A percentile compares a stretch with the other conserved stretches of the same genome.
Conservation (phyloP, 1,284 basidiomycete genomes). For the Pyrrhoderma noxium region DNA sequence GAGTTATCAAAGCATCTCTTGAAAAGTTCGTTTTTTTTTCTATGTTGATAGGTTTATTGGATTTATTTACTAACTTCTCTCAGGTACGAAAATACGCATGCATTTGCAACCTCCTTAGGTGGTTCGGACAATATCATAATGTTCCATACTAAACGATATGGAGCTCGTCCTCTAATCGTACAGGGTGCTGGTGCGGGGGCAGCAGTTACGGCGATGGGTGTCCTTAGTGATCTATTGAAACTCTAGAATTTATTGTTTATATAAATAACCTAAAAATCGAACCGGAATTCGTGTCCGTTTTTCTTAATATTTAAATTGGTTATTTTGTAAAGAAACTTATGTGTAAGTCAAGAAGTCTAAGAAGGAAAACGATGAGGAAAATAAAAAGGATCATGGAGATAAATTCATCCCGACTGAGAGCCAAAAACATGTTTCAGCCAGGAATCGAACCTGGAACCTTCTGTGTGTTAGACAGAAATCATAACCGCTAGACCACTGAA, state of each 20-base stretch:
- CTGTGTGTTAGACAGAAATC: no score
- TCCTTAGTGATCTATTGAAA: conserved; percentile 76
- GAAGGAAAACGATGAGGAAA: no score
- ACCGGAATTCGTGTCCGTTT: no score
- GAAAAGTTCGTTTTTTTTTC: conserved; percentile 54
- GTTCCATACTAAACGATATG: conserved; percentile 90
- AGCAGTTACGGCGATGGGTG: conserved; percentile 97
- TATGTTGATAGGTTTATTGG: neutral
- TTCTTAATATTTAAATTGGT: no score
- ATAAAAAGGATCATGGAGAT: no score
- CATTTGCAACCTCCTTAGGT: conserved; percentile 91
- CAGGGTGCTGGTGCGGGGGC: conserved; percentile 96
- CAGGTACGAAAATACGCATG: conserved; percentile 84
- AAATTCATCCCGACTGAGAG: no score
- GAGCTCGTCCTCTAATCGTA: conserved; percentile 79
- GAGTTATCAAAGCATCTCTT: conserved; percentile 79
- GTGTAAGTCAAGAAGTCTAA: neutral
- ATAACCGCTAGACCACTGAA: no score
- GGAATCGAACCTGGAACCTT: no score
- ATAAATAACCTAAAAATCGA: neutral
- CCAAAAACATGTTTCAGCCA: no score
- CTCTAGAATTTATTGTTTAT: conserved; percentile 28
- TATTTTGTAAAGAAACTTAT: no score
- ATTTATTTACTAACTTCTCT: neutral
- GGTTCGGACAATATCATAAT: conserved; percentile 98